Evolutionary conservation across 1,284 basidiomycete species (phyloP).

Genomic region (Ceratobasidium sp.): DNA sequence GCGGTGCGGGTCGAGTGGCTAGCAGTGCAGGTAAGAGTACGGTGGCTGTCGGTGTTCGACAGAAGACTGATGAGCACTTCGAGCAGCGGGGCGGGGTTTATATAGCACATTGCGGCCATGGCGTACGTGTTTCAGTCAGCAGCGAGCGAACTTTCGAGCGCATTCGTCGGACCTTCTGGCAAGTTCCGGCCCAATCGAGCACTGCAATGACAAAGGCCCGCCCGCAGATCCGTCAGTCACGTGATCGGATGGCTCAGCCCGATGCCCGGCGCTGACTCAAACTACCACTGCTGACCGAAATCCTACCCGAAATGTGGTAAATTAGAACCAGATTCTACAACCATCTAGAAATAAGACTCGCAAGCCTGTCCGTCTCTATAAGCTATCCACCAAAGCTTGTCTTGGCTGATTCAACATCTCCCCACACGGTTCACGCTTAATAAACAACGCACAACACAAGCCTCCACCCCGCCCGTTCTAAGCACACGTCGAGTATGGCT

Average conservation of each 20-base stretch:
- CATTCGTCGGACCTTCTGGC: too few relatives aligned
- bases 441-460: not conserved
- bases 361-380: not conserved
- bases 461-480: not conserved
- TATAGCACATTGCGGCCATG: not conserved
- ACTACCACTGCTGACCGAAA: not conserved
- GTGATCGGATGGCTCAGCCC: not conserved
- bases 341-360: not conserved
- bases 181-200: constrained; percentile 16
- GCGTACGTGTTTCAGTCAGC: constrained; percentile 15
- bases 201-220: not conserved
- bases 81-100: not conserved
- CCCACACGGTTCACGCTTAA: not conserved
- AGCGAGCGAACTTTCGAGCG: constrained; percentile 17
- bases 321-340: not conserved
- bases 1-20: not conserved
- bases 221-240: not conserved
- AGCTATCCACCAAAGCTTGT: not conserved
- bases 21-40: not conserved
- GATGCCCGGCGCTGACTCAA: not conserved
- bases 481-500: not conserved
- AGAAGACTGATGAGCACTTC: not conserved
- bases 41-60: not conserved
- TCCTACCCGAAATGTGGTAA: not conserved
- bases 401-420: not conserved